Conservation (phyloP, 306 rosid genomes). For the Oxytropis ochrocephala region DNA sequence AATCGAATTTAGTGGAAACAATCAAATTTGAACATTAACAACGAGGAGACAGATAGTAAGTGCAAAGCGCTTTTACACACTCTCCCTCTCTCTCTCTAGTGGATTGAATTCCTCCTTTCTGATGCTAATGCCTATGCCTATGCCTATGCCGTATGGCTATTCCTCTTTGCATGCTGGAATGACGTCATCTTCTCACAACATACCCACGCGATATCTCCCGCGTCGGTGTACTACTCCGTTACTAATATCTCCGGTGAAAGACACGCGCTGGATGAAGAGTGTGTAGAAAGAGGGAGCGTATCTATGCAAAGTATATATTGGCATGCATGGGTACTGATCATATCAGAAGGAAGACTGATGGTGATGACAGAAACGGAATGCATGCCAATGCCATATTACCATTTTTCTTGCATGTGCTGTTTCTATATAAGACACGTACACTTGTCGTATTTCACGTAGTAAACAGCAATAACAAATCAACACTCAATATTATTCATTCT, state of each 20-base stretch:
- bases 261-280: neutral
- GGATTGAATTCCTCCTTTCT: neutral
- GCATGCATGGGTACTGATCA: conserved; percentile 57
- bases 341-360: conserved; percentile 21
- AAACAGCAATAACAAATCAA: too few species aligned
- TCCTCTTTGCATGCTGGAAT: conserved; percentile 35
- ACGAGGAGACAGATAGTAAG: neutral
- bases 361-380: conserved; percentile 41
- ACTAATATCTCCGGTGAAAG: accelerated
- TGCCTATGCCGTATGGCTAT: conserved; percentile 4
- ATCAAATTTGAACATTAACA: neutral
- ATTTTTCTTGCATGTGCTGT: neutral
- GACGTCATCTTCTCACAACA: conserved; percentile 26
- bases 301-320: conserved; percentile 58
- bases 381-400: conserved; percentile 45
- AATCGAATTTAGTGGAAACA: too few species aligned
- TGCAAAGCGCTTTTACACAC: too few species aligned
- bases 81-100: neutral
- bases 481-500: too few species aligned
- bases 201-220: neutral
- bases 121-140: neutral
- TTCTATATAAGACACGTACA: neutral
- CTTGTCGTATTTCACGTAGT: neutral
- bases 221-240: neutral
- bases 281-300: conserved; percentile 18